phyloP scores from a whole-genome alignment of 1,284 basidiomycete species.

The Cronartium quercuum region DNA sequence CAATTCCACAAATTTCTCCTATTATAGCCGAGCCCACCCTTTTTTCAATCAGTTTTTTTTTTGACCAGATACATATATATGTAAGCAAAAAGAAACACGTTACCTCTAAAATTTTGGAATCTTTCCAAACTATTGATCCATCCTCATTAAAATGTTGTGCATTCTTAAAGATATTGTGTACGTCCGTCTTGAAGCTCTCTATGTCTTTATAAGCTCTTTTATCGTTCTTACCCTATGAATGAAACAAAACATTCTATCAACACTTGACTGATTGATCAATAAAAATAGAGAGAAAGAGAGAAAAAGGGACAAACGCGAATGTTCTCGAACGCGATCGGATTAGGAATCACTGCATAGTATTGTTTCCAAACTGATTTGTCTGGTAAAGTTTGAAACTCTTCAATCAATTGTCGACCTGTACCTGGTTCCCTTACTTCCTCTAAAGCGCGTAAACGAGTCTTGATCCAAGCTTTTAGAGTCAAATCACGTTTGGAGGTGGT shows the following conservation, averaged over 20 bases:
- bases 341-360: constrained; percentile 44
- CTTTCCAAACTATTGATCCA: constrained; percentile 43
- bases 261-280: background rate
- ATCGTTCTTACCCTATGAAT: constrained; percentile 40
- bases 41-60: background rate
- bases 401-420: constrained; percentile 42
- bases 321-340: constrained; percentile 42
- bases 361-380: constrained; percentile 42
- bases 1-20: constrained; percentile 16
- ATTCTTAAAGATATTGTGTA: constrained; percentile 44
- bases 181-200: constrained; percentile 42
- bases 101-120: constrained; percentile 43
- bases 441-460: background rate
- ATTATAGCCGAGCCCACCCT: constrained; percentile 28
- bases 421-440: constrained; percentile 1
- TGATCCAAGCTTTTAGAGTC: constrained; percentile 8
- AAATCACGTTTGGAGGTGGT: background rate
- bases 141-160: constrained; percentile 47
- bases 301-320: constrained; percentile 37
- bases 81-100: background rate
- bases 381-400: constrained; percentile 43
- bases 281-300: background rate
- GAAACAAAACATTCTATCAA: constrained; percentile 30
- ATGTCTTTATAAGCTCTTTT: constrained; percentile 42
- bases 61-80: too few relatives aligned